Evolutionary conservation across 1,139 yeast species (phyloP).

Genomic region (Hyphopichia wangnamkhiaoensis): DNA sequence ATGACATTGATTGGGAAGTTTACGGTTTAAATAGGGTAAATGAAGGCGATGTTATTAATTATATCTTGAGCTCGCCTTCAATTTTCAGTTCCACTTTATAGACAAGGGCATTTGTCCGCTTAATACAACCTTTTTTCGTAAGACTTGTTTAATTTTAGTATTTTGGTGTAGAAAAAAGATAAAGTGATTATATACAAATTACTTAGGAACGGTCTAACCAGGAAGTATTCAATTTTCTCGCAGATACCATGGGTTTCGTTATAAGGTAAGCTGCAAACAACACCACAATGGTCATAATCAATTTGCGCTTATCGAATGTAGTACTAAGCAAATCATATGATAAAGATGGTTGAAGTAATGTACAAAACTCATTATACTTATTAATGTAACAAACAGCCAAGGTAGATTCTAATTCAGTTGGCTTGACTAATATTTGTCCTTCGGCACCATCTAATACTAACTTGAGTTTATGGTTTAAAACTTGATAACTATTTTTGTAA

Average conservation of each 20-base stretch:
- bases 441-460: slow-evolving; percentile 35
- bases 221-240: slow-evolving; percentile 43
- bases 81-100: slow-evolving; percentile 5
- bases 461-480: slow-evolving; percentile 38
- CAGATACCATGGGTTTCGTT: slow-evolving; percentile 59
- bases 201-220: slow-evolving; percentile 27
- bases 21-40: slow-evolving; percentile 26
- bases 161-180: too few species aligned
- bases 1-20: slow-evolving; percentile 27
- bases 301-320: slow-evolving; percentile 66
- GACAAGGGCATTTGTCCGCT: background rate
- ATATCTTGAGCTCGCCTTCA: slow-evolving; percentile 3
- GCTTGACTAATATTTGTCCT: slow-evolving; percentile 45
- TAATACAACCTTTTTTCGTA: background rate
- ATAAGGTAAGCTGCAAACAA: slow-evolving; percentile 47
- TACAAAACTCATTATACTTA: slow-evolving; percentile 68
- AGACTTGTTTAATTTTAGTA: background rate
- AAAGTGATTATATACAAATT: too few species aligned
- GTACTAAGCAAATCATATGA: slow-evolving; percentile 77
- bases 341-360: slow-evolving; percentile 75
- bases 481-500: slow-evolving; percentile 44
- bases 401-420: slow-evolving; percentile 83
- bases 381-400: slow-evolving; percentile 68
- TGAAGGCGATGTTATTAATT: slow-evolving; percentile 6
- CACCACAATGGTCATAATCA: slow-evolving; percentile 59